Evolutionary conservation across 495 filamentous ascomycete species (phyloP).

Genomic region (Hypoxylon lienhwacheense): DNA sequence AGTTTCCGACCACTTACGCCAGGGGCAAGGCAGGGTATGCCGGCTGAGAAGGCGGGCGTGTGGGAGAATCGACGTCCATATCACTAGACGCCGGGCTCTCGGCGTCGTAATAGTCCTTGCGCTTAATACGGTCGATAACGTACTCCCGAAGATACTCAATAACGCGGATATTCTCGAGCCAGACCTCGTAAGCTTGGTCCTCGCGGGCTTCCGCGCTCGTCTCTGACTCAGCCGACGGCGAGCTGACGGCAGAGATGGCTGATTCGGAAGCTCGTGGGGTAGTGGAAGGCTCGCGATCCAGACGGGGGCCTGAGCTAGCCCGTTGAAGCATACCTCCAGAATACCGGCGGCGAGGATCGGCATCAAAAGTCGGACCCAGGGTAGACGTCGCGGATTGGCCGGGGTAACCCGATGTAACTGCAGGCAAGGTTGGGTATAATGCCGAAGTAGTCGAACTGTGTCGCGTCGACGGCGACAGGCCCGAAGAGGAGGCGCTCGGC

Average conservation of each 20-base stretch:
- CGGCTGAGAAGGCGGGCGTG: constrained; percentile 36
- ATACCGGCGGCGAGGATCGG: constrained; percentile 79
- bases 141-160: constrained; percentile 73
- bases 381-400: constrained; percentile 70
- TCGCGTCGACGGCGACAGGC: constrained; percentile 66
- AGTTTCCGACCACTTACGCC: neutral
- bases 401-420: constrained; percentile 66
- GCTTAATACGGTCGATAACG: constrained; percentile 65
- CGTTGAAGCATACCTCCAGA: constrained; percentile 86
- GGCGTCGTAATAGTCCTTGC: constrained; percentile 65
- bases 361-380: constrained; percentile 78
- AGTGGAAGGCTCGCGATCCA: constrained; percentile 54
- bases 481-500: constrained; percentile 65
- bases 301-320: constrained; percentile 50
- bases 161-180: constrained; percentile 81
- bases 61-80: constrained; percentile 39
- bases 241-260: constrained; percentile 44
- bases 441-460: constrained; percentile 60
- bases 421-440: constrained; percentile 84
- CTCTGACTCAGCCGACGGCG: constrained; percentile 50
- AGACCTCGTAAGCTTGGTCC: constrained; percentile 63
- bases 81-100: constrained; percentile 37
- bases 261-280: constrained; percentile 56
- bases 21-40: constrained; percentile 37
- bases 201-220: constrained; percentile 45